Evolutionary conservation across 2,329 filamentous ascomycete species (phyloP).

Genomic region (Curvularia sp.): DNA sequence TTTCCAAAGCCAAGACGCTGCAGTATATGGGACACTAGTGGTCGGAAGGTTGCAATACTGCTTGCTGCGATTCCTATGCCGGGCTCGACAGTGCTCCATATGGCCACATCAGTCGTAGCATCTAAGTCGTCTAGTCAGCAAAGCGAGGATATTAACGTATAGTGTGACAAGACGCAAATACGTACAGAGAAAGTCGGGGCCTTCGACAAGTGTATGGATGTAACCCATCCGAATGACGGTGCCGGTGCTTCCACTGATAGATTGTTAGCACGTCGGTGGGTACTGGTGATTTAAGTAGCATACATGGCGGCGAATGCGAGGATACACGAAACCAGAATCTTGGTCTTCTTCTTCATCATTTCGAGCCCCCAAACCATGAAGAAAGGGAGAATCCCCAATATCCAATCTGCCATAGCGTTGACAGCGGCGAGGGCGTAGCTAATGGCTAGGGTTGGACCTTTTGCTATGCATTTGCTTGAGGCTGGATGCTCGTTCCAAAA

Average conservation of each 20-base stretch:
- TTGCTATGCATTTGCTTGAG: slow-evolving; percentile 53
- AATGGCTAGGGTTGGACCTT: slow-evolving; percentile 59
- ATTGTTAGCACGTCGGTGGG: background rate
- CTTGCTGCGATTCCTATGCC: slow-evolving; percentile 55
- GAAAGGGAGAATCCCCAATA: slow-evolving; percentile 49
- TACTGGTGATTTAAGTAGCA: background rate
- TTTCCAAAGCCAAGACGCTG: slow-evolving; percentile 31
- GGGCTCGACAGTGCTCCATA: slow-evolving; percentile 48
- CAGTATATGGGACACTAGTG: slow-evolving; percentile 52
- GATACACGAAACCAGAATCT: slow-evolving; percentile 61
- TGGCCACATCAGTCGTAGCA: slow-evolving; percentile 54
- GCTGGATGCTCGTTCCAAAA: slow-evolving; percentile 59
- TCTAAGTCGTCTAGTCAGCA: slow-evolving; percentile 11
- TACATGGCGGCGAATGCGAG: slow-evolving; percentile 57
- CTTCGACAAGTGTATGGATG: slow-evolving; percentile 48
- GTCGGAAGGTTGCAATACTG: slow-evolving; percentile 59
- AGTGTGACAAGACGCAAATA: slow-evolving; percentile 26
- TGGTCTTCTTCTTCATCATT: slow-evolving; percentile 62
- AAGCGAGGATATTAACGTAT: background rate
- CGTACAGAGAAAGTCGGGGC: slow-evolving; percentile 52
- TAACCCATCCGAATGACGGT: slow-evolving; percentile 58
- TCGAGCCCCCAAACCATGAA: slow-evolving; percentile 61
- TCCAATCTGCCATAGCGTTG: slow-evolving; percentile 46
- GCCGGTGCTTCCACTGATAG: slow-evolving; percentile 59
- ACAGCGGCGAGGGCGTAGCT: slow-evolving; percentile 52